Conservation (phyloP, 192 early-diverging fungal species). For the Coemansia sp. region DNA sequence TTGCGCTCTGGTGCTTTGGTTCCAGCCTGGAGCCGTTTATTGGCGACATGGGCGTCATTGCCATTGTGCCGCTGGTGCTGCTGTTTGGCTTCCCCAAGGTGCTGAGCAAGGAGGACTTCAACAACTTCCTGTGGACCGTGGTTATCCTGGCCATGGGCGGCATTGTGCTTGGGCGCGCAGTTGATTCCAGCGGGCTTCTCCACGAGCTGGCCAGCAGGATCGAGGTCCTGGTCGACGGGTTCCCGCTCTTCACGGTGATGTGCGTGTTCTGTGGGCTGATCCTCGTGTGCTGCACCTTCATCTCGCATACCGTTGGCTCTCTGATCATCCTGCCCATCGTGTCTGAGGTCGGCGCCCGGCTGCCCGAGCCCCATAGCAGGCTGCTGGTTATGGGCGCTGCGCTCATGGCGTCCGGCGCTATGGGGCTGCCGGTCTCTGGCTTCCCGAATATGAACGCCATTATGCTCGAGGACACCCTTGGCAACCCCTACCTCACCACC, state of each 20-base stretch:
- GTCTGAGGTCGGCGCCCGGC: slow-evolving; percentile 75
- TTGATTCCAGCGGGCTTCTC: slow-evolving; percentile 84
- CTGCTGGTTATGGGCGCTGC: slow-evolving; percentile 83
- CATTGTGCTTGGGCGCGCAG: slow-evolving; percentile 89
- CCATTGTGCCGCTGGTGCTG: slow-evolving; percentile 86
- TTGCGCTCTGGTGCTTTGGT: slow-evolving; percentile 88
- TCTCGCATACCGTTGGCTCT: slow-evolving; percentile 94
- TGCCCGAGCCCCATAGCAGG: slow-evolving; percentile 77
- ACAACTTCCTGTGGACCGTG: slow-evolving; percentile 94
- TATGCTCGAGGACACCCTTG: slow-evolving; percentile 84
- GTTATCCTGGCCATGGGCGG: slow-evolving; percentile 94
- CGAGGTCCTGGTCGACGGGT: slow-evolving; percentile 61
- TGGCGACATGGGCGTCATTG: slow-evolving; percentile 96
- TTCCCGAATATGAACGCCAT: slow-evolving; percentile 99
- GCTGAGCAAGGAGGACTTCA: slow-evolving; percentile 94
- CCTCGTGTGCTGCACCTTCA: slow-evolving; percentile 86
- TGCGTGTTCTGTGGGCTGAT: slow-evolving; percentile 79
- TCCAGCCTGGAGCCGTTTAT: slow-evolving; percentile 70
- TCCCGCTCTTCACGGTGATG: slow-evolving; percentile 72
- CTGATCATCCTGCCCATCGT: slow-evolving; percentile 96
- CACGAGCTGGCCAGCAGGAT: slow-evolving; percentile 74
- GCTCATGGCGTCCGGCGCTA: slow-evolving; percentile 85
- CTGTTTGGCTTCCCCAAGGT: slow-evolving; percentile 87
- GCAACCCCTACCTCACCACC: slow-evolving; percentile 78
- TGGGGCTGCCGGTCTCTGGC: slow-evolving; percentile 90